Percentiles rank a stretch among this genome's conserved stretches.
Evolutionary conservation across 495 filamentous ascomycete species (phyloP).

Genomic region (Neurospora intermedia): DNA sequence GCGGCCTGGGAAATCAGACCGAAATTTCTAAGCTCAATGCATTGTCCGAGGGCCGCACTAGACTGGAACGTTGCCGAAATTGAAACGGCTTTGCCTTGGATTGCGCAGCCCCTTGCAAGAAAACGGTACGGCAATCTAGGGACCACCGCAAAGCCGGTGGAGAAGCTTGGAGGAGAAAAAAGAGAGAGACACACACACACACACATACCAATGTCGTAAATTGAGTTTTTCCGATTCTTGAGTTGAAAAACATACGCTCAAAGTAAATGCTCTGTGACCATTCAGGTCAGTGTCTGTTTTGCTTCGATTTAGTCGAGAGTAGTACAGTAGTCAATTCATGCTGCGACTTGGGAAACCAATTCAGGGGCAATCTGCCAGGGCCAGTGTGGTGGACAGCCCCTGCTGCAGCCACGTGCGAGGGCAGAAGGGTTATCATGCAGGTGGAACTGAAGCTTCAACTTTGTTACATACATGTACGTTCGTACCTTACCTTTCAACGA

Average conservation of each 20-base stretch:
- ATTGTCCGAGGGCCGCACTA: conserved; percentile 22
- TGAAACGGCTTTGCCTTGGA: conserved; percentile 26
- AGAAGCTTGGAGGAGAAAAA: background rate
- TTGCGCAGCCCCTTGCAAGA: background rate
- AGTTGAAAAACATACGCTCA: background rate
- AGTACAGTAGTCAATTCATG: background rate
- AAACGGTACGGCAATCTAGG: background rate
- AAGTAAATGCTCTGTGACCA: background rate
- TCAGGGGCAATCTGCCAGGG: background rate
- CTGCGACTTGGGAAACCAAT: background rate
- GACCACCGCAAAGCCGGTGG: conserved; percentile 7
- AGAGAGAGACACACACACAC: background rate
- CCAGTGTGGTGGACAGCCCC: background rate
- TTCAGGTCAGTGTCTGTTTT: background rate
- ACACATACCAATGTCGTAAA: conserved; percentile 4
- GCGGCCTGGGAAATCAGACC: conserved; percentile 9
- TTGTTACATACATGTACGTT: background rate
- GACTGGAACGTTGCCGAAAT: conserved; percentile 34
- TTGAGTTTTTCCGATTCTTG: background rate
- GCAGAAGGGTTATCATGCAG: background rate
- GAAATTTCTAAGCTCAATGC: conserved; percentile 26
- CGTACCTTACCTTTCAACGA: background rate
- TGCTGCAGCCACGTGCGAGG: background rate
- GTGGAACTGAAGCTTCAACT: background rate
- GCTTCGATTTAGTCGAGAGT: background rate